phyloP scores from a whole-genome alignment of 805 yeast genomes.

The Zygosaccharomyces rouxii region DNA sequence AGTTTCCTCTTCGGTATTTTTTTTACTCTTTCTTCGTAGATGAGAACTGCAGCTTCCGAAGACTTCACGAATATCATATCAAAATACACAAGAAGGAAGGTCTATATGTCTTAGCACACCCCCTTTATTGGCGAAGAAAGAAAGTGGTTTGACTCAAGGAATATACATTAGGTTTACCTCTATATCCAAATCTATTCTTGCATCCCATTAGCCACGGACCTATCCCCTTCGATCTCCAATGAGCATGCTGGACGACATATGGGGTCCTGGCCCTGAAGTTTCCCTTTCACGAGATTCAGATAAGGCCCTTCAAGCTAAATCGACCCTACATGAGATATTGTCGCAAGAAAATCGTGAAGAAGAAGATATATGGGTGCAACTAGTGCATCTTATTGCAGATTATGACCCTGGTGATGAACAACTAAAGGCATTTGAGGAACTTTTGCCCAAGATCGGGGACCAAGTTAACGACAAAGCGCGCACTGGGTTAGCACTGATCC shows the following conservation, averaged over 20 bases:
- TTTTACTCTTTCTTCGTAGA: background rate
- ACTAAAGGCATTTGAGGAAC: conserved; percentile 19
- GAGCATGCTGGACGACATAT: conserved; percentile 15
- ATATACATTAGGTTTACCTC: background rate
- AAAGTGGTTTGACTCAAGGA: background rate
- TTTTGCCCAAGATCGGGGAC: conserved; percentile 14
- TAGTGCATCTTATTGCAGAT: conserved; percentile 24
- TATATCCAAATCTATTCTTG: background rate
- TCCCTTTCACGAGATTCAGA: conserved; percentile 9
- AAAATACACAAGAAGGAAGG: background rate
- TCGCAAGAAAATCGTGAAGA: conserved; percentile 5
- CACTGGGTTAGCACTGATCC: conserved; percentile 44
- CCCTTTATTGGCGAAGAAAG: background rate
- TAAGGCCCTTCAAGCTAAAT: conserved; percentile 11
- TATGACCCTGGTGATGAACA: conserved; percentile 21
- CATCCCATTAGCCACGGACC: background rate
- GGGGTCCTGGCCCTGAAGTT: conserved; percentile 12
- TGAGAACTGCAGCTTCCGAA: background rate
- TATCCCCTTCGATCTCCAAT: background rate
- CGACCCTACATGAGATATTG: conserved; percentile 9
- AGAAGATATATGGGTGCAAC: conserved; percentile 21
- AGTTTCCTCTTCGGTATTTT: background rate
- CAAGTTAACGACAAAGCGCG: conserved; percentile 21
- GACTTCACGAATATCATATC: background rate
- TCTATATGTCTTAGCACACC: background rate